phyloP scores from a whole-genome alignment of 495 filamentous ascomycete species.

The Penicillium canariense region DNA sequence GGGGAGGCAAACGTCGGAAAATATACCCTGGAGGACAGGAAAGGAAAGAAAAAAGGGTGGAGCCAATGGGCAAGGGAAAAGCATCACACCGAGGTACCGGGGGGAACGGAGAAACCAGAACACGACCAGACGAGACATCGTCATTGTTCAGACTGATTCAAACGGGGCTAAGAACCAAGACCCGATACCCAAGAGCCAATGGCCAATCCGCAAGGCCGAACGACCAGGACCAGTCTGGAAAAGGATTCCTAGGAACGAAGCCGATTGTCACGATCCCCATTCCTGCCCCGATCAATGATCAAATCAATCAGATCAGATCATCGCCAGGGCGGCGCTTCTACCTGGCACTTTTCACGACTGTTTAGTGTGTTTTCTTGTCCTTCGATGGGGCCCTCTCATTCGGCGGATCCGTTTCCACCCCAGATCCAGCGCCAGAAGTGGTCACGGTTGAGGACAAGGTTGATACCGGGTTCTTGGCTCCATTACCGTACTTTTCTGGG shows the following conservation, averaged over 20 bases:
- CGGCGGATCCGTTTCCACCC: slow-evolving; percentile 11
- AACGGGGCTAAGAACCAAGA: background rate
- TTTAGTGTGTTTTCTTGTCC: background rate
- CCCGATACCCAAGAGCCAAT: background rate
- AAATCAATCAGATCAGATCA: slow-evolving; percentile 27
- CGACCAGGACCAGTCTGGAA: slow-evolving; percentile 6
- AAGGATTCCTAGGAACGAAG: slow-evolving; percentile 15
- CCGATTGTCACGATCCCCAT: slow-evolving; percentile 14
- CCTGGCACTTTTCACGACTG: background rate
- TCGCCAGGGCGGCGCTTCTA: slow-evolving; percentile 2
- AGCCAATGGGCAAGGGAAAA: background rate
- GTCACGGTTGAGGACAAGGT: background rate
- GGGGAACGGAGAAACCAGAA: background rate
- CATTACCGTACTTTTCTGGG: background rate
- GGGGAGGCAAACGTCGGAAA: slow-evolving; percentile 19
- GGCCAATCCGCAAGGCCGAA: slow-evolving; percentile 14
- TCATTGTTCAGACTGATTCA: background rate
- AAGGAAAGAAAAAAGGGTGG: slow-evolving; percentile 10
- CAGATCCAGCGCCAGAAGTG: background rate
- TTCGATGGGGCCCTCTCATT: slow-evolving; percentile 10
- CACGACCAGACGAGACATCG: background rate
- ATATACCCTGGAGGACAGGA: slow-evolving; percentile 26
- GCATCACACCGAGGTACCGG: slow-evolving; percentile 9
- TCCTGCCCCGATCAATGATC: slow-evolving; percentile 19
- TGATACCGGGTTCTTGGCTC: background rate